Base-by-base conservation (phyloP, 2,329 filamentous ascomycete genomes). In the Neophaeococcomyces aloes region DNA sequence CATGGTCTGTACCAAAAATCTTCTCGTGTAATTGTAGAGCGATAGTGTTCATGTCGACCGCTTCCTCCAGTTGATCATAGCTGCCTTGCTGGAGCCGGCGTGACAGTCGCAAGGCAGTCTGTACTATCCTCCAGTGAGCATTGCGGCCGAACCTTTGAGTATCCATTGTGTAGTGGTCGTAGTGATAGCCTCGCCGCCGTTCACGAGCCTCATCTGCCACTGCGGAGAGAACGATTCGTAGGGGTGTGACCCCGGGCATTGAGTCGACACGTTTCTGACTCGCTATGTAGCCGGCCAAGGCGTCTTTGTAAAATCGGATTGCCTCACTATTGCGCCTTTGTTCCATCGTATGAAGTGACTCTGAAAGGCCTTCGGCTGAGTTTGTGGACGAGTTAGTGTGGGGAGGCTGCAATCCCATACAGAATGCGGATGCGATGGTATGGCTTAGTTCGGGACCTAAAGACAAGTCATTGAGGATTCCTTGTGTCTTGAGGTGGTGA, bases 391-490 rank as follows among this genome's bases (percentile, higher is more conserved):
- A n/a, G n/a, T n/a, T n/a, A n/a, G n/a, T n/a, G n/a, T n/a, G n/a
- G n/a, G n/a, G n/a, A n/a, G n/a, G n/a, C n/a, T n/a, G n/a, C n/a
- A n/a, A n/a, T n/a, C n/a, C 17, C 31, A 34, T 15, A 19, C 31
- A 15, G 5, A 34, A 13, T 25, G 31, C 18, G 14, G 40, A 43
- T n/a, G 40, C 40, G 18, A 36, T 30, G 18, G 36, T 29, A 21
- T 43, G 40, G 18, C 31, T 29, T 18, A 43, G 31, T 17, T 43
- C 40, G 19, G 40, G 40, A 34, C 40, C 40, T 43, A 43, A 17
- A 43, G 40, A 35, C 23, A 17, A 36, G 40, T 43, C 40, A 43
- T 43, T 43, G 25, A 35, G 33, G 8, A 36, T 41, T 41, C 38
- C 38, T 8, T 8, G 7, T 7, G 5, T 19, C 23, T 17, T 43